Base-by-base conservation (phyloP, 2,329 filamentous ascomycete species). In the Colletotrichum liriopes region DNA sequence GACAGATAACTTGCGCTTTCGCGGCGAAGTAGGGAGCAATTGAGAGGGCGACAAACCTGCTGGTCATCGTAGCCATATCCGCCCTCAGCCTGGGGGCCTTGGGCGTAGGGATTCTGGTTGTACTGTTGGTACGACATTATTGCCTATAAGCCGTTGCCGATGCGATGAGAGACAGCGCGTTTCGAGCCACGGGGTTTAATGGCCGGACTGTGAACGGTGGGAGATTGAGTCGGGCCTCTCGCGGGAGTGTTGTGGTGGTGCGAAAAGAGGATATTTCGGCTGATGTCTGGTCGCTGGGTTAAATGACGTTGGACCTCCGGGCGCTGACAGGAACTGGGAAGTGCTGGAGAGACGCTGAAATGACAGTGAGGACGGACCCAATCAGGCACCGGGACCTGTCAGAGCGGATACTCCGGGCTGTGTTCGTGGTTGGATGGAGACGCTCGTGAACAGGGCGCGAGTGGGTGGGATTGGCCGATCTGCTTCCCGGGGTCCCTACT, bases 71-170 rank as follows among this genome's bases (percentile, higher is more conserved):
- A 85, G 71, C 81, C 82, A 71, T 88, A 83, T 67, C 84, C 85
- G 71, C 83, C 78, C 78, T 87, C 86, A 70, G 86, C 84, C 69
- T 81, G 77, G 4, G 87, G 84, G 59, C 81, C 86, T 78, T 88
- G 85, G 73, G 88, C 85, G 80, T 93, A 93, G 49, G 91, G 91
- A 79, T 93, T 92, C 74, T 88, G 87, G 75, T 88, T 85, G 80
- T 93, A 92, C 78, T 89, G 88, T 74, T 85, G 84, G 84, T 90
- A 88, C 76, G 90, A 90, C 90, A 92, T 92, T 79, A 11, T 71
- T 80, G 80, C 67, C 70, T 68, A 39, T 61, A 54, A 55, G 56
- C 47, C 65, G 43, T 35, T 59, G 61, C 49, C 71, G n/a, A 59
- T 47, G 32, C 14, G 29, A 58, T 52, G n/a, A 35, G 8, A 16